Base-by-base conservation (phyloP, 306 rosid species). In the Luffa aegyptiaca region DNA sequence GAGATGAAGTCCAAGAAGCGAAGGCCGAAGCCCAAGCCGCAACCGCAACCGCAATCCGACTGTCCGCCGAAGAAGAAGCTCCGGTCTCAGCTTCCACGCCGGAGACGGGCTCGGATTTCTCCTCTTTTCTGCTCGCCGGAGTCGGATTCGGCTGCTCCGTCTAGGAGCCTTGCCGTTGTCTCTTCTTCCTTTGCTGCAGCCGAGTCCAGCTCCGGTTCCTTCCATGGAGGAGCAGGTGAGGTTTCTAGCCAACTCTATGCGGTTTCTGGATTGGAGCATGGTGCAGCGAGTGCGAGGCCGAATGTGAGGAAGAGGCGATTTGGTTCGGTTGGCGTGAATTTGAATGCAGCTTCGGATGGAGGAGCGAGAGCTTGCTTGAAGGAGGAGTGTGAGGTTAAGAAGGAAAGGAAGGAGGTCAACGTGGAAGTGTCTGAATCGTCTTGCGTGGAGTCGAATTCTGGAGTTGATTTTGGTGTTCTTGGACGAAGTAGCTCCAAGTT, bases 401-500 rank as follows among this genome's bases (percentile, higher is more conserved):
- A 16, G 45, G 83, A 57, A 26, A 55, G 52, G 49, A 80, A 80
- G 26, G 37, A 76, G 72, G 71, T 17, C n/a, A 92, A 86, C 48
- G 82, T 73, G 3, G 93, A 92, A 59, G 83, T 84, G 4, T 90
- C 97, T 0, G 93, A 91, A 78, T 82, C 87, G 61, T 92, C 99
- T 55, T 95, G 97, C 16, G 99, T 93, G 81, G 97, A 92, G 66
- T 95, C 99, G 3, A 91, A 71, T 81, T 88, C 87, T 31, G 88
- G 90, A 51, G 83, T 81, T 68, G 82, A 39, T 59, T 82, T 80
- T 77, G 85, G 52, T 17, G 59, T 33, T 70, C 13, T 63, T 6
- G 58, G 69, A 13, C 79, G 72, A 57, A 85, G 85, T 35, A 89
- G 66, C 71, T 73, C 85, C 75, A 88, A 85, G 79, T 81, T 82